Percentiles rank a stretch among this genome's conserved stretches.
Conservation (phyloP, 2,329 filamentous ascomycete genomes). For the Pyricularia sp. region DNA sequence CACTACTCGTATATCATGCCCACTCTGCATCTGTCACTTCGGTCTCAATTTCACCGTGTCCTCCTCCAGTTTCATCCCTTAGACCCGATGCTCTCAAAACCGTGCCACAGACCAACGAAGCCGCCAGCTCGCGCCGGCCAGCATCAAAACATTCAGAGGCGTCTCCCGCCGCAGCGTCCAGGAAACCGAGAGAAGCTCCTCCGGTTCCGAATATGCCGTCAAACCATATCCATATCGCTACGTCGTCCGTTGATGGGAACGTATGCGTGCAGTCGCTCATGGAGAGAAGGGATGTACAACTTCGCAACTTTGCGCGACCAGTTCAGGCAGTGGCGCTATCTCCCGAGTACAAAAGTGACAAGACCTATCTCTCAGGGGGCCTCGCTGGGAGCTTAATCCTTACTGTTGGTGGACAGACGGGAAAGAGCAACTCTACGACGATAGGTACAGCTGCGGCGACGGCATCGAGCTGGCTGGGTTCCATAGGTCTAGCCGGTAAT, state of each 20-base stretch:
- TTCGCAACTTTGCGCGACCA: constrained; percentile 87
- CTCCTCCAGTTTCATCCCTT: constrained; percentile 37
- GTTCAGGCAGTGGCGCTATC: constrained; percentile 89
- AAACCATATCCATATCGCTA: constrained; percentile 86
- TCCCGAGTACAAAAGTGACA: constrained; percentile 82
- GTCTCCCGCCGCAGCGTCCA: constrained; percentile 37
- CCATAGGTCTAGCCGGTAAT: constrained; percentile 66
- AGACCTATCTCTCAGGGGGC: constrained; percentile 82
- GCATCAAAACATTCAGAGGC: constrained; percentile 26
- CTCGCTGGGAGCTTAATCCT: constrained; percentile 77
- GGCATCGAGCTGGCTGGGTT: constrained; percentile 82
- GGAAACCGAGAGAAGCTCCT: constrained; percentile 35
- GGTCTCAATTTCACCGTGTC: constrained; percentile 80
- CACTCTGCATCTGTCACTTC: constrained; percentile 85
- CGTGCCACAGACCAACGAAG: constrained; percentile 18
- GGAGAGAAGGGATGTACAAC: constrained; percentile 77
- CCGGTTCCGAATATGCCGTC: constrained; percentile 62
- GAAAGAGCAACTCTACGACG: constrained; percentile 78
- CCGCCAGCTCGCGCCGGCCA: constrained; percentile 19
- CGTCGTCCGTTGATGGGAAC: constrained; percentile 89
- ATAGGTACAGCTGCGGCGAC: constrained; percentile 69
- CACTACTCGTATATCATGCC: constrained; percentile 76
- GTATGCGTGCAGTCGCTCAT: constrained; percentile 82
- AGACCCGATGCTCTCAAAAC: constrained; percentile 26
- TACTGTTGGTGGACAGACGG: constrained; percentile 67